Base-by-base conservation (phyloP, 805 yeast genomes). In the Spathaspora gorwiae region DNA sequence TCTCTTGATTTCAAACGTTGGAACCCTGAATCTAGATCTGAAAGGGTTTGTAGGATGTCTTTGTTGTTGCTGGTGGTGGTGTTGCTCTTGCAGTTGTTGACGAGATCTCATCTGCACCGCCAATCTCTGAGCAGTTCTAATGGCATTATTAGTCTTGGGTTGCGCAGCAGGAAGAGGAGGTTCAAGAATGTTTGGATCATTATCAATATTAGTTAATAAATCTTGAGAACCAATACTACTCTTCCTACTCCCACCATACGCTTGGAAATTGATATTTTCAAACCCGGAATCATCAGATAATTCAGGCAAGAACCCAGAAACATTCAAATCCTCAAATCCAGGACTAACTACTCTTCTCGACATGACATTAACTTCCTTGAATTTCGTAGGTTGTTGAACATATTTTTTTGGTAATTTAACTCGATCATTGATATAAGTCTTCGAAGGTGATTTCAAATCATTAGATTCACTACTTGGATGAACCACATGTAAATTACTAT, bases 221-320 rank as follows among this genome's bases (percentile, higher is more conserved):
- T 62, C 64, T 37, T 56, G 56, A 13, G 61, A 62, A 45, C 64
- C 60, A 37, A 61, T 53, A 1, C 40, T 61, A 14, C 49, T 45
- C 40, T 63, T 53, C 26, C 39, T 24, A 26, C 30, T n/a, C 29
- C 24, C 26, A 36, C 42, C 52, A 35, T 44, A 50, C 26, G 53
- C 49, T 13, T 37, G 15, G 54, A 76, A 74, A 38, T 73, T 75
- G 5, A 46, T 15, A 39, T 60, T 59, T 40, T 66, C 79, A 55
- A 76, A 71, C 12, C 76, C 80, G 2, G 80, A 75, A 37, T 74
- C 76, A 32, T 65, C 66, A 1, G 78, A 68, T 26, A 75, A 41
- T 48, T 77, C 77, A 4, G 81, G 81, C 41, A 77, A 61, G 35
- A 69, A 62, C 45, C 66, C 62, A 19, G 71, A 68, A 1, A 66